A percentile compares a stretch with the other conserved stretches of the same genome.
phyloP scores from a whole-genome alignment of 2,329 filamentous ascomycete genomes.

The Penicillium sp. region DNA sequence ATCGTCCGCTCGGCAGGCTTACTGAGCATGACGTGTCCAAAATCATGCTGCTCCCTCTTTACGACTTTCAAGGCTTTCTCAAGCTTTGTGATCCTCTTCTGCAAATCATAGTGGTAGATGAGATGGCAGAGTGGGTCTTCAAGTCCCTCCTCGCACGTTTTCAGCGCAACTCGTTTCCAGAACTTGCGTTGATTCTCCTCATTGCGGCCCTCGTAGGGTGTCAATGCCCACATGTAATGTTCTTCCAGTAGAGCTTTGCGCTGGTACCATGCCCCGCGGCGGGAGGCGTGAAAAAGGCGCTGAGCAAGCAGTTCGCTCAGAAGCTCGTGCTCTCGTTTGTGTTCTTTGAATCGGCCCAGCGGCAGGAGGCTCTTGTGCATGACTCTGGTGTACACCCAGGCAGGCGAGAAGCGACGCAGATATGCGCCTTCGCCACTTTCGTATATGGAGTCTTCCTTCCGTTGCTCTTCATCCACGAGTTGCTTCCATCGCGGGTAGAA shows the following conservation, averaged over 20 bases:
- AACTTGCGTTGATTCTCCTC: conserved; percentile 66
- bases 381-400: conserved; percentile 88
- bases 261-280: conserved; percentile 90
- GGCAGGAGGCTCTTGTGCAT: conserved; percentile 79
- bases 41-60: conserved; percentile 84
- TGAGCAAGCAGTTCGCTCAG: conserved; percentile 72
- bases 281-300: conserved; percentile 73
- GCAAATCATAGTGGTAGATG: conserved; percentile 88
- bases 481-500: conserved; percentile 75
- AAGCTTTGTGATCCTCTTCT: conserved; percentile 87
- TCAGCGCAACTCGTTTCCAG: conserved; percentile 70
- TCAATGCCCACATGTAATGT: conserved; percentile 75
- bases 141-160: conserved; percentile 78
- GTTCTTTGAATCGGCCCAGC: conserved; percentile 73
- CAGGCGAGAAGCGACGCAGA: conserved; percentile 79
- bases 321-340: conserved; percentile 68
- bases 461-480: conserved; percentile 66
- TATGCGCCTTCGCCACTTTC: conserved; percentile 83
- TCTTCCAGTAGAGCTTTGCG: conserved; percentile 91
- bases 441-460: conserved; percentile 70
- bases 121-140: conserved; percentile 85
- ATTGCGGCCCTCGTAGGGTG: conserved; percentile 42
- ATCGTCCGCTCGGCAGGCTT: conserved; percentile 70
- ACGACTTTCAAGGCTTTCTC: conserved; percentile 78
- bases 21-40: conserved; percentile 72